Base-by-base conservation (phyloP, 2,329 filamentous ascomycete species). In the Clonostachys rosea region DNA sequence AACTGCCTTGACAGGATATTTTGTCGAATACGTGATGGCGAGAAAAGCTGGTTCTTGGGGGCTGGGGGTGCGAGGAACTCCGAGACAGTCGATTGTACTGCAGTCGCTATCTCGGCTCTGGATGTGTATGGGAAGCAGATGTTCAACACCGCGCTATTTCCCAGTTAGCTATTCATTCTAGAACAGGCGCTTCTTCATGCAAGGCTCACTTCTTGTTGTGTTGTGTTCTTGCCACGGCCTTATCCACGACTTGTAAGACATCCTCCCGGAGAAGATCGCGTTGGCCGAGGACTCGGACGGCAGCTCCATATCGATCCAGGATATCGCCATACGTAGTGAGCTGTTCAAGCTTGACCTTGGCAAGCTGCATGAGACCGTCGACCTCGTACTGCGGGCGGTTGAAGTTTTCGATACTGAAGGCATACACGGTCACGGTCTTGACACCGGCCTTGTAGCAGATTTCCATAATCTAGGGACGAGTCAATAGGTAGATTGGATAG, bases 391-490 rank as follows among this genome's bases (percentile, higher is more conserved):
- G 91, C 18, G 91, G 92, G 6, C 94, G 84, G 66, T 97, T 96
- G 74, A 96, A 99, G 72, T 99, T 99, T 69, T 99, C 94, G 60
- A 99, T 96, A 62, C 90, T 96, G 70, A 99, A 99, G 14, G 94
- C 94, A 66, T 97, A 99, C 53, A 99, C 91, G 5, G 94, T 97
- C 37, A 99, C 92, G 9, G 95, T 90, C 66, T 94, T 92, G 52
- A 99, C 92, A 47, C 94, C 94, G 49, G 88, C 91, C 65, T 96
- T 96, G 76, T 97, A 99, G 77, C 94, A 97, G 47, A 99, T 89
- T 68, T 99, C 94, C 50, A 99, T 84, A 46, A 97, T 90, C 87
- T 89, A 56, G 33, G 20, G 13, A 37, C 30, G 2, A 11, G 11
- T 11, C 17, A 5, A 12, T 6, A 12, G 41, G 41, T n/a, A 36